Conservation (phyloP, 768 basidiomycete genomes). For the Leccinum uliginosum region DNA sequence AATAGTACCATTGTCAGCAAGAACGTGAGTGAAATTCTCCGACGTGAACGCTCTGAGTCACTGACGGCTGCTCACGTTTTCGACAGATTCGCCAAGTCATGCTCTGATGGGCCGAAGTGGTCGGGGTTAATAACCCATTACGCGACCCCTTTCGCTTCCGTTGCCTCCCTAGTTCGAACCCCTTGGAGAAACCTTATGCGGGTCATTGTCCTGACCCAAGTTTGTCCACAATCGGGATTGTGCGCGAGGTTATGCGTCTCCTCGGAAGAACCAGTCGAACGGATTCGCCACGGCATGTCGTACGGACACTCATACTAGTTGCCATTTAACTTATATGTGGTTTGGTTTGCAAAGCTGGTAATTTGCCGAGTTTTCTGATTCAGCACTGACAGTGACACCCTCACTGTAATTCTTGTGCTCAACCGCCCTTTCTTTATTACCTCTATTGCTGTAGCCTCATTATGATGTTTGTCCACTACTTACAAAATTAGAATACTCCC, state of each 20-base stretch:
- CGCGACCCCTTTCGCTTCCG: neutral
- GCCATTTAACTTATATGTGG: neutral
- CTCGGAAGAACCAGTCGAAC: neutral
- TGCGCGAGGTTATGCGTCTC: neutral
- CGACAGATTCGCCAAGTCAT: conserved; percentile 48
- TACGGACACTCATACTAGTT: neutral
- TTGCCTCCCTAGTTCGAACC: neutral
- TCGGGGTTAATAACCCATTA: neutral
- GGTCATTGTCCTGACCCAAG: neutral
- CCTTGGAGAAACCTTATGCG: neutral
- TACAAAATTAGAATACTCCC: neutral
- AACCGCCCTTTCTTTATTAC: too few species aligned
- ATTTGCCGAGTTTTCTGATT: neutral
- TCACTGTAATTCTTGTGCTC: neutral
- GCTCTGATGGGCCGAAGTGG: conserved; percentile 32
- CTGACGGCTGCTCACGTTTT: neutral
- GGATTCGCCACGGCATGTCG: conserved; percentile 3
- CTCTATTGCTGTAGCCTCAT: neutral
- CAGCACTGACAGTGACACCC: too few species aligned
- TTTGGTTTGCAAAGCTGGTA: neutral
- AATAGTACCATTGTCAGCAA: conserved; percentile 63
- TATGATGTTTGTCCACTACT: neutral
- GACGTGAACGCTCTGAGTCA: neutral
- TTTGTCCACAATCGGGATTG: neutral
- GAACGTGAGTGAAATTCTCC: conserved; percentile 48